These are phyloP conservation scores for Copromyces sp. DNA, from an alignment of 495 filamentous ascomycete species.

Conservation along the genomic window DNA sequence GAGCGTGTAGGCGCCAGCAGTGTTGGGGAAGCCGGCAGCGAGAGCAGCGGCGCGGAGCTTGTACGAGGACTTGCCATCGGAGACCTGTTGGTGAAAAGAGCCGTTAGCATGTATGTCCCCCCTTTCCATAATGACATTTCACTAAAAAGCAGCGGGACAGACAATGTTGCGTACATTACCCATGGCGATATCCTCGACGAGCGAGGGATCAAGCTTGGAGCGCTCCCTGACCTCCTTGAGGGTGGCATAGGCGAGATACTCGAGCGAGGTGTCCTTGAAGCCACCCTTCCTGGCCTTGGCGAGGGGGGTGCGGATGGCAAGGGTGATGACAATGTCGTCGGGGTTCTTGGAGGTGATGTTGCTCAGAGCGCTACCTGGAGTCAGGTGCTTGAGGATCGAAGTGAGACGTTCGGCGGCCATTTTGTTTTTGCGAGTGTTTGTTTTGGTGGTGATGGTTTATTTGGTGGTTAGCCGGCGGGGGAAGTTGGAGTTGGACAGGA, in stretches of 20 bases:
- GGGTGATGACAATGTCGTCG: slow-evolving; percentile 91
- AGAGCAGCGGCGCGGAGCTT: slow-evolving; percentile 80
- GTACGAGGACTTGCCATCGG: slow-evolving; percentile 78
- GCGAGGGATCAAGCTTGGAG: slow-evolving; percentile 66
- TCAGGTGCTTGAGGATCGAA: slow-evolving; percentile 80
- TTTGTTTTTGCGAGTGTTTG: slow-evolving; percentile 15
- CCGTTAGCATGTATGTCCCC: background rate
- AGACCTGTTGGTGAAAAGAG: slow-evolving; percentile 49
- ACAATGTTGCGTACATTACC: slow-evolving; percentile 61
- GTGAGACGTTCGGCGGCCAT: slow-evolving; percentile 84
- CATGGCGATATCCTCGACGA: slow-evolving; percentile 86
- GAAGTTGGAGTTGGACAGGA: background rate
- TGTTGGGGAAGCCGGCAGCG: slow-evolving; percentile 90
- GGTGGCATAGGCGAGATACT: slow-evolving; percentile 71
- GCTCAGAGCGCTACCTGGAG: slow-evolving; percentile 54
- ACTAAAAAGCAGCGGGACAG: background rate
- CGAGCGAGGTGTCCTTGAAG: slow-evolving; percentile 89
- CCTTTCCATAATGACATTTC: background rate
- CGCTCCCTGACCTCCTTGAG: slow-evolving; percentile 64
- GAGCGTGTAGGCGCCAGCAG: slow-evolving; percentile 62
- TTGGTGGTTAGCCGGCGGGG: background rate
- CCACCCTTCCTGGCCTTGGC: slow-evolving; percentile 74
- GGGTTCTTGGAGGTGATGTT: slow-evolving; percentile 82
- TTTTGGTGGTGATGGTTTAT: background rate
- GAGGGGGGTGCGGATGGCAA: slow-evolving; percentile 68